Percentiles rank a stretch among this genome's conserved stretches.
These are phyloP conservation scores for Lichtheimia corymbifera DNA, from an alignment of 371 early-diverging fungal species.

Conservation along the genomic window DNA sequence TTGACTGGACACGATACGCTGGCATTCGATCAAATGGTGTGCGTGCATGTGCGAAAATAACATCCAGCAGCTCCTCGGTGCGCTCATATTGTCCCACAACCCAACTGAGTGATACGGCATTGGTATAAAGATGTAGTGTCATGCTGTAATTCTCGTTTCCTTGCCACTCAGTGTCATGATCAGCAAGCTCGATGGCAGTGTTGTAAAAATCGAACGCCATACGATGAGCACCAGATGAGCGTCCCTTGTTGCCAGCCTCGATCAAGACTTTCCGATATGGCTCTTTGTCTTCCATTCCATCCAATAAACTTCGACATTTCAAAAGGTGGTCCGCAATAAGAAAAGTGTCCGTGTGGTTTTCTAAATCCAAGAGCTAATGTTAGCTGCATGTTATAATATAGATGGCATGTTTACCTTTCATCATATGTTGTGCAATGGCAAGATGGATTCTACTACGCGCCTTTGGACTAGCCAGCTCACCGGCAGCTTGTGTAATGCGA, in stretches of 20 bases:
- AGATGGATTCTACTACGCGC: slow-evolving; percentile 40
- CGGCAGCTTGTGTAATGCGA: slow-evolving; percentile 48
- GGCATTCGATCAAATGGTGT: slow-evolving; percentile 38
- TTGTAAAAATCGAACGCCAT: slow-evolving; percentile 39
- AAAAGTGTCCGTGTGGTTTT: slow-evolving; percentile 25
- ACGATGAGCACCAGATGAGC: slow-evolving; percentile 41
- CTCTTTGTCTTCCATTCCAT: slow-evolving; percentile 17
- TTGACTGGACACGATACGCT: slow-evolving; percentile 39
- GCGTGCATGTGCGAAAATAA: slow-evolving; percentile 28
- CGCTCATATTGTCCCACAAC: slow-evolving; percentile 36
- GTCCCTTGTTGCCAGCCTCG: slow-evolving; percentile 37
- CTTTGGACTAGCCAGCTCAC: slow-evolving; percentile 40
- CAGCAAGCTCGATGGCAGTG: slow-evolving; percentile 30
- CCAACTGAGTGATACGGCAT: slow-evolving; percentile 38
- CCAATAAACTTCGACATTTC: slow-evolving; percentile 27
- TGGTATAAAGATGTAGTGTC: slow-evolving; percentile 34
- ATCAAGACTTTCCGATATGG: slow-evolving; percentile 29
- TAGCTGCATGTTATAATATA: neutral
- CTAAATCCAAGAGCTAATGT: neutral
- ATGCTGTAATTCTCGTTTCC: slow-evolving; percentile 11
- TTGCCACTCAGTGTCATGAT: slow-evolving; percentile 22
- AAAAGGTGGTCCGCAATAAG: slow-evolving; percentile 42
- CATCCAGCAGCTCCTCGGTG: slow-evolving; percentile 26
- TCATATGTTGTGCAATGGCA: slow-evolving; percentile 36
- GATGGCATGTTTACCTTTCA: slow-evolving; percentile 12